Percentiles rank a stretch among this genome's conserved stretches.
These are phyloP conservation scores for Caryopteris hybrid DNA, from an alignment of 305 asterid genomes.

Conservation along the genomic window DNA sequence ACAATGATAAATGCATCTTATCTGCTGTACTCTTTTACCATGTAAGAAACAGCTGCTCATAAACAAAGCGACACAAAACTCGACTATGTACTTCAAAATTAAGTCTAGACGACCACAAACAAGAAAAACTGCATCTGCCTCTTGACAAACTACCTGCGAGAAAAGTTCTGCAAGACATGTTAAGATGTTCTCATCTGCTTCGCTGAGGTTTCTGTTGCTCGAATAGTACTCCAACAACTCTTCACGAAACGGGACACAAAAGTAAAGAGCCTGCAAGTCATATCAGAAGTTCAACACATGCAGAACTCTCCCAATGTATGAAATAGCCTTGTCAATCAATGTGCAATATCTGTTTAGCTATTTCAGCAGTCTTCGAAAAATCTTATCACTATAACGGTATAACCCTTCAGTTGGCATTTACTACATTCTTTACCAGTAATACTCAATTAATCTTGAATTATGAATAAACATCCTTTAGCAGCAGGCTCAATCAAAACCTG, in stretches of 20 bases:
- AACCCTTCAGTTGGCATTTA: not conserved
- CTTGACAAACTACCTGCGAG: constrained; percentile 41
- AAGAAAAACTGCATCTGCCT: not conserved
- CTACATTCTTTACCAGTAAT: not conserved
- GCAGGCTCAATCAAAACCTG: not conserved
- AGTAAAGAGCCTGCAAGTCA: constrained; percentile 63
- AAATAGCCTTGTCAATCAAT: not conserved
- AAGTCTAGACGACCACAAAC: not conserved
- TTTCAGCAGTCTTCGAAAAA: not conserved
- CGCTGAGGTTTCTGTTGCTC: constrained; percentile 47
- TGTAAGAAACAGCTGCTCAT: too few relatives aligned
- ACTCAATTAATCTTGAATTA: not conserved
- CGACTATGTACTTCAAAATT: not conserved
- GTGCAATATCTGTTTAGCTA: not conserved
- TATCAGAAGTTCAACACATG: not conserved
- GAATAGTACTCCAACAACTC: constrained; percentile 62
- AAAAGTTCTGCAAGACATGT: constrained; percentile 72
- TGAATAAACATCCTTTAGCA: not conserved
- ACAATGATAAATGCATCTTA: constrained; percentile 1
- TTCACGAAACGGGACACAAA: constrained; percentile 73
- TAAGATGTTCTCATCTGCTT: constrained; percentile 65
- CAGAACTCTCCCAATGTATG: not conserved
- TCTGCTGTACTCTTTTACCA: not conserved
- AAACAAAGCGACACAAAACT: too few relatives aligned
- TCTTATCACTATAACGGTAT: not conserved